These are phyloP conservation scores for Dothidotthia symphoricarpi DNA, from an alignment of 2,329 filamentous ascomycete species.

Conservation along the genomic window DNA sequence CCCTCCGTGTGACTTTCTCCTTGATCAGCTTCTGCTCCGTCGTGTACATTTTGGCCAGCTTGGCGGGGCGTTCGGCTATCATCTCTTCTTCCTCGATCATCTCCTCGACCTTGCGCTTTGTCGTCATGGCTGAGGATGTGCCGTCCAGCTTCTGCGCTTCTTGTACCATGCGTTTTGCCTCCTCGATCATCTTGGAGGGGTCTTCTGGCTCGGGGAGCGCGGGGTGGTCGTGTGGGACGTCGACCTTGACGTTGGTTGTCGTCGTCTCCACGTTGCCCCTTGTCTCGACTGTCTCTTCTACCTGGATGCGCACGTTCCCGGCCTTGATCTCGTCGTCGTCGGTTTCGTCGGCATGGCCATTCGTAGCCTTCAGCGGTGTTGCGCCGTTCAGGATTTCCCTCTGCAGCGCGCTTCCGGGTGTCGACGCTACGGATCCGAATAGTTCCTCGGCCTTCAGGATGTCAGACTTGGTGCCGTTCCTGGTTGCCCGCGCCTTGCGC, in stretches of 20 bases:
- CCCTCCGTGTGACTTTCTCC: slow-evolving; percentile 81
- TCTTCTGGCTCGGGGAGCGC: slow-evolving; percentile 74
- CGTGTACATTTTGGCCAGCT: slow-evolving; percentile 64
- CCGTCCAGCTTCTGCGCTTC: slow-evolving; percentile 59
- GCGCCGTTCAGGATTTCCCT: slow-evolving; percentile 34
- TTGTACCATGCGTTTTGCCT: slow-evolving; percentile 85
- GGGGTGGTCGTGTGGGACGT: slow-evolving; percentile 66
- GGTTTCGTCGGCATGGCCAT: slow-evolving; percentile 38
- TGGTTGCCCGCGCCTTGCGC: slow-evolving; percentile 54
- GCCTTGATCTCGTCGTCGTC: slow-evolving; percentile 20
- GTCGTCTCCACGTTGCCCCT: slow-evolving; percentile 62
- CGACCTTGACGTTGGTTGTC: slow-evolving; percentile 71
- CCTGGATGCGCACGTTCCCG: slow-evolving; percentile 65
- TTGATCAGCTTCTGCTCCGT: slow-evolving; percentile 77
- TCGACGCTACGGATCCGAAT: slow-evolving; percentile 49
- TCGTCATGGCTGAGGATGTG: slow-evolving; percentile 18
- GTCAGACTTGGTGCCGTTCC: slow-evolving; percentile 32
- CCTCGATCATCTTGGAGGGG: slow-evolving; percentile 76
- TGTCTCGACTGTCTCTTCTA: slow-evolving; percentile 63
- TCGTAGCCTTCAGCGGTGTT: slow-evolving; percentile 47
- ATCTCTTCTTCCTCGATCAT: slow-evolving; percentile 56
- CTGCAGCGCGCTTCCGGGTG: slow-evolving; percentile 46
- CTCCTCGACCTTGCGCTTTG: slow-evolving; percentile 54
- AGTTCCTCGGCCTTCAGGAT: slow-evolving; percentile 31
- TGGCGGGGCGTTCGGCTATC: slow-evolving; percentile 55